A percentile compares a stretch with the other conserved stretches of the same genome.
phyloP scores from a whole-genome alignment of 1,284 basidiomycete species.

The Schizophyllum amplum region DNA sequence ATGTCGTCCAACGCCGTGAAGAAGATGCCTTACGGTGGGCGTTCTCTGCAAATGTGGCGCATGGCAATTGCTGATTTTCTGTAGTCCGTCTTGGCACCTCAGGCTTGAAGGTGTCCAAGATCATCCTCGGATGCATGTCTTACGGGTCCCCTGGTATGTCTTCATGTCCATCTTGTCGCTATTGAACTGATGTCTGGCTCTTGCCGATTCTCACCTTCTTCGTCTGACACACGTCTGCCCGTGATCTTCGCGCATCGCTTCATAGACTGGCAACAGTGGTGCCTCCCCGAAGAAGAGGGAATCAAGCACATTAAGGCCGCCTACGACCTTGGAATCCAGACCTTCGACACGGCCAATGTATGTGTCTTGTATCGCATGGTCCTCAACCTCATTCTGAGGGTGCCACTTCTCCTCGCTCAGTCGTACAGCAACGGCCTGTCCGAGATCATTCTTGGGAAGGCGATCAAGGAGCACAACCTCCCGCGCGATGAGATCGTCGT shows the following conservation, averaged over 20 bases:
- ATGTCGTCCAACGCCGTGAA: too few relatives aligned
- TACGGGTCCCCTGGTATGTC: slow-evolving; percentile 19
- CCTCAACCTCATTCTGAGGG: neutral
- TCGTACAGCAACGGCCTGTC: slow-evolving; percentile 41
- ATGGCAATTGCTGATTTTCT: too few relatives aligned
- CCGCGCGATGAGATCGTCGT: slow-evolving; percentile 50
- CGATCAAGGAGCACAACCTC: slow-evolving; percentile 45
- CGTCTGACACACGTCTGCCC: too few relatives aligned
- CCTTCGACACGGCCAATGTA: slow-evolving; percentile 11
- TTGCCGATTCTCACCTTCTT: too few relatives aligned
- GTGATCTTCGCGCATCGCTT: too few relatives aligned
- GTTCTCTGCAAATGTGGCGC: too few relatives aligned
- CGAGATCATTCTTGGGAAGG: slow-evolving; percentile 51
- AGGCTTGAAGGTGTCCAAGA: slow-evolving; percentile 30
- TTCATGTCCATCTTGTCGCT: too few relatives aligned
- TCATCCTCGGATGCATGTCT: slow-evolving; percentile 30
- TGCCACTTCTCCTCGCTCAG: too few relatives aligned
- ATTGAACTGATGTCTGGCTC: too few relatives aligned
- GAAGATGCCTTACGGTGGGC: too few relatives aligned
- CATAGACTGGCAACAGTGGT: slow-evolving; percentile 20
- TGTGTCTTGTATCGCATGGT: neutral
- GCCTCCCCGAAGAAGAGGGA: slow-evolving; percentile 25
- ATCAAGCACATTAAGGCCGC: slow-evolving; percentile 27
- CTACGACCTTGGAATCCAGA: slow-evolving; percentile 10
- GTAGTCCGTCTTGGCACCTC: slow-evolving; percentile 28